Evolutionary conservation across 2,329 filamentous ascomycete species (phyloP).

Genomic region (Ilyonectria mors-panacis): DNA sequence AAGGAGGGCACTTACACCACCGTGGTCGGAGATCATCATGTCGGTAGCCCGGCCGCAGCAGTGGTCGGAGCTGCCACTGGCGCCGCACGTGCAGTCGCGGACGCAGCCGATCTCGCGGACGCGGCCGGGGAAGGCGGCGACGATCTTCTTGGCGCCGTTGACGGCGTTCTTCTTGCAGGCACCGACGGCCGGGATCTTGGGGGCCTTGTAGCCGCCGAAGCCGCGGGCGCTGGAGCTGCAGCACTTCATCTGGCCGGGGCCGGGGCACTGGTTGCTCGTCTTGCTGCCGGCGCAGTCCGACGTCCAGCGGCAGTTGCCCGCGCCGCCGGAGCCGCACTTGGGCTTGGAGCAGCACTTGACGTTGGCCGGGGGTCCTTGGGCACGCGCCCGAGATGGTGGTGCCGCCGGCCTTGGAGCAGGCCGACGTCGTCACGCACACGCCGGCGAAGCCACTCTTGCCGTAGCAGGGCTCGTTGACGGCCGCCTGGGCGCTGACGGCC

Average conservation of each 20-base stretch:
- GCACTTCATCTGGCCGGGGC: constrained; percentile 57
- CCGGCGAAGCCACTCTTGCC: constrained; percentile 46
- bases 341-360: constrained; percentile 61
- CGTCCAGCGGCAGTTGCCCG: constrained; percentile 56
- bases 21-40: constrained; percentile 56
- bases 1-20: constrained; percentile 52
- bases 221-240: constrained; percentile 51
- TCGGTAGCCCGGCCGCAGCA: constrained; percentile 57
- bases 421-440: constrained; percentile 56
- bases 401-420: constrained; percentile 56
- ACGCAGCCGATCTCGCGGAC: constrained; percentile 54
- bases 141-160: constrained; percentile 52
- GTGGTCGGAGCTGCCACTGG: constrained; percentile 53
- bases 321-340: constrained; percentile 49
- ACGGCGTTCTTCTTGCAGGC: constrained; percentile 56
- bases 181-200: constrained; percentile 53
- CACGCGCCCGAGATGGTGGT: constrained; percentile 56
- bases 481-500: constrained; percentile 39
- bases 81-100: constrained; percentile 52
- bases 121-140: constrained; percentile 54
- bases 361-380: constrained; percentile 52
- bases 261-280: constrained; percentile 54
- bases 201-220: constrained; percentile 54
- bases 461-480: constrained; percentile 52
- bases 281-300: constrained; percentile 55